Conservation (phyloP, 768 basidiomycete genomes). For the Termitomyces sp. region DNA sequence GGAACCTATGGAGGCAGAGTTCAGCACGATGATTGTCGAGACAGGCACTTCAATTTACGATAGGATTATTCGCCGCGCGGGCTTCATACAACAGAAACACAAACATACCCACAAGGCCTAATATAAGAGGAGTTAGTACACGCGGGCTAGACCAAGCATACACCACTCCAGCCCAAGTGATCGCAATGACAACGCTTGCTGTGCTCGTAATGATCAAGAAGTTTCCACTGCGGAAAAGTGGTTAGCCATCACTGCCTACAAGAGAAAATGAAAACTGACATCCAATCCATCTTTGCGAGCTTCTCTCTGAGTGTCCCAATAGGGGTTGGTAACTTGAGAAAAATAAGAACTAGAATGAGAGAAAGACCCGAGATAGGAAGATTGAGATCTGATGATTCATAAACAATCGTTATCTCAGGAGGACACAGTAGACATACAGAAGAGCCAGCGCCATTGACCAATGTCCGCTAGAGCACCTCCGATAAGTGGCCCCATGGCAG, state of each 20-base stretch:
- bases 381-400: conserved; percentile 30
- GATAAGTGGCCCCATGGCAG: conserved; percentile 30
- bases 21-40: neutral
- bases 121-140: conserved; percentile 38
- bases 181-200: conserved; percentile 30
- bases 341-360: conserved; percentile 20
- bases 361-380: conserved; percentile 33
- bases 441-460: conserved; percentile 38
- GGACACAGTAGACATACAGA: conserved; percentile 23
- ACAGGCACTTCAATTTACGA: conserved; percentile 3
- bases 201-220: conserved; percentile 34
- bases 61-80: conserved; percentile 18
- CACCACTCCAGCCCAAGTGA: conserved; percentile 46
- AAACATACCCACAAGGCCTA: conserved; percentile 36
- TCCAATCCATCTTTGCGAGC: conserved; percentile 38
- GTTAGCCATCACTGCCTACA: too few species aligned
- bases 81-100: conserved; percentile 39
- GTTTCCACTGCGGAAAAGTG: conserved; percentile 32
- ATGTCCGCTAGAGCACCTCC: conserved; percentile 29
- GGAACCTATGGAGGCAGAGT: neutral
- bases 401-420: too few species aligned
- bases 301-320: conserved; percentile 29
- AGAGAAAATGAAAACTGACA: conserved; percentile 23
- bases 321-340: conserved; percentile 32
- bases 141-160: conserved; percentile 38